Base-by-base conservation (phyloP, 441 rosid species). In the Omphalea diandra region DNA sequence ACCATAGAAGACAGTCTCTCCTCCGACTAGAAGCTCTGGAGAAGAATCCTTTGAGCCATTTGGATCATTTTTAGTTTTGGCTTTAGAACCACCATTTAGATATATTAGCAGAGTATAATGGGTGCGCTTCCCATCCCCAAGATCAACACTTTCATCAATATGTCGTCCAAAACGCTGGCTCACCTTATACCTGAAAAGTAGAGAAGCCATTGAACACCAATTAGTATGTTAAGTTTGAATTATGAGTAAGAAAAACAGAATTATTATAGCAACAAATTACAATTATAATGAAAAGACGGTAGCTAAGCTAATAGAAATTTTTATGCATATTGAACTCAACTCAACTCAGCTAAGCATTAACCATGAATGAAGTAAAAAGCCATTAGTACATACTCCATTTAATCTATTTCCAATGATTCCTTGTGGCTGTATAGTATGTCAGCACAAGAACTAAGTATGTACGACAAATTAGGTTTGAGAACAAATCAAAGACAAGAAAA, bases 1-100 rank as follows among this genome's bases (percentile, higher is more conserved):
- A 74, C 89, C 87, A 77, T 88, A 94, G 83, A 91, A 94, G 56
- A 91, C 96, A 2, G 98, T 94, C 79, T 91, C 98, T 75, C 98
- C 98, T 77, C 98, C 97, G 47, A 83, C 84, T 38, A 91, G 78
- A 56, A 82, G 70, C 82, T 87, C 91, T 31, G 29, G 79, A 47
- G 84, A 77, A 50, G 86, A 62, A 80, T 82, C 84, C 69, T 79
- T 80, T 1, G 14, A 58, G 73, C 69, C 73, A 69, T 71, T 80
- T 32, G 65, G 43, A 56, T 74, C 81, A 68, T 67, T 83, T 70
- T 83, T 82, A 36, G 80, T 54, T 77, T 84, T 90, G 47, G 83
- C 73, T 68, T 87, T 88, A 8, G 75, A 63, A 67, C 76, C 83
- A 9, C 97, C 97, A 72, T 93, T 94, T 72, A 91, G 83, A 76